Evolutionary conservation across 2,329 filamentous ascomycete genomes (phyloP).

Genomic region (Ciborinia camelliae): DNA sequence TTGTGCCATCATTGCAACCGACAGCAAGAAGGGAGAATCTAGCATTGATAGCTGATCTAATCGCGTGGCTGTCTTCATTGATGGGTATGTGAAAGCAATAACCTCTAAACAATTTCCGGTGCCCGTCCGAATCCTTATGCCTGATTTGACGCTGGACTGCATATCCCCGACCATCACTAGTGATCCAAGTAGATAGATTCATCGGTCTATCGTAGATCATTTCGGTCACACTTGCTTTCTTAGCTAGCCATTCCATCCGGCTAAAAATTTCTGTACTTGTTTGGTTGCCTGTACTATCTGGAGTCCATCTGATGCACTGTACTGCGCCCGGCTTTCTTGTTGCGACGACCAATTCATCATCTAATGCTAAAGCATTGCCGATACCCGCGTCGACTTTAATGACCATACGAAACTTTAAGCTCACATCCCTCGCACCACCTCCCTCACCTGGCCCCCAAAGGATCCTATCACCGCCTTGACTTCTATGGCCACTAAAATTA

Average conservation of each 20-base stretch:
- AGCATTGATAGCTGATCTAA: slow-evolving; percentile 82
- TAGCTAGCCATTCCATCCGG: slow-evolving; percentile 80
- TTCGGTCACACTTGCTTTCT: slow-evolving; percentile 70
- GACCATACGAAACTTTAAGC: slow-evolving; percentile 91
- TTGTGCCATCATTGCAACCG: slow-evolving; percentile 72
- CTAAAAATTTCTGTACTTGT: slow-evolving; percentile 88
- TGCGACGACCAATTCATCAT: slow-evolving; percentile 88
- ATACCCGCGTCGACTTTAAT: slow-evolving; percentile 98
- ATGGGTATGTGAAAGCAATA: slow-evolving; percentile 83
- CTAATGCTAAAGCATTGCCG: slow-evolving; percentile 78
- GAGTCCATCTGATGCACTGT: slow-evolving; percentile 93
- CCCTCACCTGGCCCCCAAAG: slow-evolving; percentile 78
- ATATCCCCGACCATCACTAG: slow-evolving; percentile 81
- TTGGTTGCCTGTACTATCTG: slow-evolving; percentile 76
- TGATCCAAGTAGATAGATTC: slow-evolving; percentile 93
- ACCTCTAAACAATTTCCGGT: slow-evolving; percentile 71
- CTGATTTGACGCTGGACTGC: slow-evolving; percentile 73
- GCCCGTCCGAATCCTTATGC: slow-evolving; percentile 43
- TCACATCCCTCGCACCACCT: slow-evolving; percentile 77
- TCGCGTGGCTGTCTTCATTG: slow-evolving; percentile 56
- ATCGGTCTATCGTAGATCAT: slow-evolving; percentile 96
- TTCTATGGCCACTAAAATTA: slow-evolving; percentile 52
- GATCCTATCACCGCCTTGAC: slow-evolving; percentile 53
- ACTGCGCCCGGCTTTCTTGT: slow-evolving; percentile 90
- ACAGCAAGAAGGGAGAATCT: slow-evolving; percentile 91